phyloP scores from a whole-genome alignment of 1,139 yeast genomes.

The Yamadazyma dendronema region DNA sequence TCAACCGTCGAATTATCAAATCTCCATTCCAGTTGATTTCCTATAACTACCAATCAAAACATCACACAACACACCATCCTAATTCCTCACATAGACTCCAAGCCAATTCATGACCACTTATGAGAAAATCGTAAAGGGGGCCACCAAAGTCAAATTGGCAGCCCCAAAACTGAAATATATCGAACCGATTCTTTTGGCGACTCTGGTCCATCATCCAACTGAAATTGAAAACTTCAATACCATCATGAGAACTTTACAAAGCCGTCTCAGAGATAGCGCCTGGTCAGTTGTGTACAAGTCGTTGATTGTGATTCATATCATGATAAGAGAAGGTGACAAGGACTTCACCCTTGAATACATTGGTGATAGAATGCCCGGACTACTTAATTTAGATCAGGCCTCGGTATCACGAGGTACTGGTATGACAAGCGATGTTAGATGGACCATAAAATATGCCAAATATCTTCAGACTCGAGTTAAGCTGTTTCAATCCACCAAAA shows the following conservation, averaged over 20 bases:
- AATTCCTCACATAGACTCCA: no score
- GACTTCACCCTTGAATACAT: constrained; percentile 69
- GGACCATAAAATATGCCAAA: constrained; percentile 65
- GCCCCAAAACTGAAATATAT: constrained; percentile 96
- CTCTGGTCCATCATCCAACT: constrained; percentile 43
- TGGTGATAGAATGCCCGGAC: constrained; percentile 49
- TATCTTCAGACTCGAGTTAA: constrained; percentile 69
- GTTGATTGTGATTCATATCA: constrained; percentile 78
- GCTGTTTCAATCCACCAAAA: constrained; percentile 61
- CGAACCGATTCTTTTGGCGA: constrained; percentile 85
- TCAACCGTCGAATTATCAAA: background rate
- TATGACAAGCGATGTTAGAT: constrained; percentile 55
- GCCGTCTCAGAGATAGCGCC: constrained; percentile 69
- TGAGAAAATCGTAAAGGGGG: constrained; percentile 48
- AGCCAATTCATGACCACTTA: constrained; percentile 38
- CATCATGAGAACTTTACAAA: constrained; percentile 62
- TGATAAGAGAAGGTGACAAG: constrained; percentile 88
- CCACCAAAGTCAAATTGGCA: constrained; percentile 69
- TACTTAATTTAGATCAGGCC: constrained; percentile 50
- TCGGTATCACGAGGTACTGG: constrained; percentile 30
- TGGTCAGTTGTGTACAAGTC: constrained; percentile 92
- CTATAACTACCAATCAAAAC: background rate
- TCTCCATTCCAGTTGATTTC: background rate
- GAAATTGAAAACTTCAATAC: constrained; percentile 60
- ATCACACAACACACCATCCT: no score